Conservation (phyloP, 192 early-diverging fungal species). For the Martensiomyces pterosporus region DNA sequence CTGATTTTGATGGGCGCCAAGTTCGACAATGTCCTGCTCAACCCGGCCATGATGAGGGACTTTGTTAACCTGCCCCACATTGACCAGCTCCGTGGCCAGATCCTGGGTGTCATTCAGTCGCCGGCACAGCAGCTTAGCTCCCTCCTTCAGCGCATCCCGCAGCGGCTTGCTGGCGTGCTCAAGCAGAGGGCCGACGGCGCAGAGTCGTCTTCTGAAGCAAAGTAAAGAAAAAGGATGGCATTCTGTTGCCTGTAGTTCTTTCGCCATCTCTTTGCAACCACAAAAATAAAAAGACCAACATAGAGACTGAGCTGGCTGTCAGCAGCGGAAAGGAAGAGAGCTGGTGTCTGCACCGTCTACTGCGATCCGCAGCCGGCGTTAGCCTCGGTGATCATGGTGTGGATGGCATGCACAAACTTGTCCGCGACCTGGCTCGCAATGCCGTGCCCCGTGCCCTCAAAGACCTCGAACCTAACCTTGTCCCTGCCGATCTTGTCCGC, state of each 20-base stretch:
- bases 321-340: too few species aligned
- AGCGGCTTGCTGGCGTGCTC: conserved; percentile 40
- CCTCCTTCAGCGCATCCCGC: conserved; percentile 32
- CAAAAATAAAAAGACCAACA: not conserved
- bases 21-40: conserved; percentile 32
- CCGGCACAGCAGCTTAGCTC: conserved; percentile 29
- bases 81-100: conserved; percentile 39
- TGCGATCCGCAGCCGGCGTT: too few species aligned
- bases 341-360: too few species aligned
- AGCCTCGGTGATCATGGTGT: conserved; percentile 25
- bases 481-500: conserved; percentile 42
- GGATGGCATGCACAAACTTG: conserved; percentile 19
- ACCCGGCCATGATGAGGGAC: conserved; percentile 27
- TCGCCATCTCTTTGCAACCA: not conserved
- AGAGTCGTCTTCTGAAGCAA: conserved; percentile 4
- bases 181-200: conserved; percentile 31
- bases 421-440: conserved; percentile 25
- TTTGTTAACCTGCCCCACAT: conserved; percentile 36
- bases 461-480: conserved; percentile 27
- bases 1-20: conserved; percentile 41
- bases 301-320: not conserved
- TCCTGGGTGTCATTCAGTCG: conserved; percentile 33
- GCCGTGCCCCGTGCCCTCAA: conserved; percentile 37
- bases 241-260: too few species aligned
- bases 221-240: conserved; percentile 3